Evolutionary conservation across 2,329 filamentous ascomycete genomes (phyloP), one percentile per base, ranked within the genome.

Genomic region (Alternaria triticina): DNA sequence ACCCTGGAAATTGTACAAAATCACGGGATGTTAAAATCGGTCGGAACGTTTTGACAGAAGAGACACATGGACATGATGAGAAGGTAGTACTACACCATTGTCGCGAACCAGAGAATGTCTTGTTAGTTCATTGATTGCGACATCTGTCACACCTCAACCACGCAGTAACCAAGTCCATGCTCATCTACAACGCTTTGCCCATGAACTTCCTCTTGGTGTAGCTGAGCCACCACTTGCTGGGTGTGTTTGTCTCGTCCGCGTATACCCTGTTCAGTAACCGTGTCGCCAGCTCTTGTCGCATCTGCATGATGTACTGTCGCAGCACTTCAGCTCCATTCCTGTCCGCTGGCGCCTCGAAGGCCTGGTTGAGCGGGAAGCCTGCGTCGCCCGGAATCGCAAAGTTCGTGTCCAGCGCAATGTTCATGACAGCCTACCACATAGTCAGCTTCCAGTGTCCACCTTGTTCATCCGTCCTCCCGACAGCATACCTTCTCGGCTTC

Each of bases 201-300:
- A 99, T 98, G 79, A 99, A 99, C 89, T 97, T 97, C 83, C 96
- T 90, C 90, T 98, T 98, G 57, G 92, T 93, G 81, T 97, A 99
- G 86, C 96, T 98, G 80, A 99, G 83, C 96, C 96, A 99, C 93
- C 95, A 98, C 61, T 90, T 89, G 69, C 82, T 92, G 81, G 85
- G 94, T 82, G 78, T 88, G 81, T 81, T 79, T 27, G 75, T 86
- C 72, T 83, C 87, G 69, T 94, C 94, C 59, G 91, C 90, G 79
- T 97, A 99, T 69, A 99, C 90, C 72, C 94, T 88, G 56, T 91
- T 91, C 78, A 97, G 83, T 83, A 99, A 85, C 79, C 96, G 87
- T 61, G 86, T 83, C 5, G 94, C 94, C 66, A 98, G 84, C 83
- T 98, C 96, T 82, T 98, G 95, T 74, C 96, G 88, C 74, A 97